Conservation (phyloP, 2,329 filamentous ascomycete genomes). For the Aspergillus texensis region DNA sequence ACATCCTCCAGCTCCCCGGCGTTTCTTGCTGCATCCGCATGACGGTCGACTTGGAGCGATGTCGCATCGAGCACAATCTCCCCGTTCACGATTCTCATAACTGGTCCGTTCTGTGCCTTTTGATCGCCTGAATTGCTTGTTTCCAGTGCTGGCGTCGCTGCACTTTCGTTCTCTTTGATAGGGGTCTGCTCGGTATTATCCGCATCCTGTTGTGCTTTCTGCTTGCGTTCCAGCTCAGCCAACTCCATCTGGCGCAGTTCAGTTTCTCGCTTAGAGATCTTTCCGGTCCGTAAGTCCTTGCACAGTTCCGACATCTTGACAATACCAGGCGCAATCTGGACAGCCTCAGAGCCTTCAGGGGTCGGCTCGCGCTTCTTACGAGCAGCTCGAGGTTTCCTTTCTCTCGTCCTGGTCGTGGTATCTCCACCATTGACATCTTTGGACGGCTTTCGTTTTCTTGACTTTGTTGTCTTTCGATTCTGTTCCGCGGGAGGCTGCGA, state of each 20-base stretch:
- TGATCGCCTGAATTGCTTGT: slow-evolving; percentile 24
- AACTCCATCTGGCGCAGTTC: slow-evolving; percentile 61
- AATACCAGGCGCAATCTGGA: slow-evolving; percentile 56
- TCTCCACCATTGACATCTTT: slow-evolving; percentile 27
- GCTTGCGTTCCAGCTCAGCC: slow-evolving; percentile 52
- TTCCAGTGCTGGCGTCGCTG: slow-evolving; percentile 24
- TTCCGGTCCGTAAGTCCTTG: slow-evolving; percentile 56
- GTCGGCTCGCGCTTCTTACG: slow-evolving; percentile 45
- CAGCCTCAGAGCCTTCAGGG: slow-evolving; percentile 51
- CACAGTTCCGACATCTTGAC: slow-evolving; percentile 63
- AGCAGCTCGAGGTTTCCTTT: slow-evolving; percentile 28
- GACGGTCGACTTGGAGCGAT: slow-evolving; percentile 58
- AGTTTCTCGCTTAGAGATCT: slow-evolving; percentile 59
- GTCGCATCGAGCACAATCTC: slow-evolving; percentile 57
- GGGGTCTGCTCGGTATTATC: slow-evolving; percentile 19
- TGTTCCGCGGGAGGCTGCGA: slow-evolving; percentile 27
- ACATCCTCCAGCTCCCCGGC: slow-evolving; percentile 51
- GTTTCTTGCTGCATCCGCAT: slow-evolving; percentile 53
- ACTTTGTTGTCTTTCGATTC: slow-evolving; percentile 22
- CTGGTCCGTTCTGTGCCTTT: slow-evolving; percentile 44
- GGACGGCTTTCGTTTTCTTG: slow-evolving; percentile 30
- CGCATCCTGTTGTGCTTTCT: slow-evolving; percentile 41
- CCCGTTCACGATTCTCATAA: slow-evolving; percentile 59
- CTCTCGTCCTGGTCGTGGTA: slow-evolving; percentile 27
- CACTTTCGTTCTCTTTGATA: slow-evolving; percentile 33